Evolutionary conservation across 192 early-diverging fungal genomes (phyloP).

Genomic region (Backusella mclennaniae): DNA sequence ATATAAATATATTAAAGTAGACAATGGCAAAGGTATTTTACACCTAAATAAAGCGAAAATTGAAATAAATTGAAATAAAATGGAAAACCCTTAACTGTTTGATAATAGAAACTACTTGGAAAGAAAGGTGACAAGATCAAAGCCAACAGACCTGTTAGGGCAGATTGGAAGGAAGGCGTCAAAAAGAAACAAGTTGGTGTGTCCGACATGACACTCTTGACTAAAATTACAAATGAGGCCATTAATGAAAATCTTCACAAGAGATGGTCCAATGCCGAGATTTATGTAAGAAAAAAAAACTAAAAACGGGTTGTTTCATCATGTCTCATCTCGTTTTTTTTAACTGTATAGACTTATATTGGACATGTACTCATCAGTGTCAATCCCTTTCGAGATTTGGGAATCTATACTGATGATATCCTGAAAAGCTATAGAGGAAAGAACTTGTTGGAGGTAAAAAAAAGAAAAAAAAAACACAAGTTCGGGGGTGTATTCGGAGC

Average conservation of each 20-base stretch:
- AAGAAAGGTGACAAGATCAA: slow-evolving; percentile 37
- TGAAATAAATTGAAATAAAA: not conserved
- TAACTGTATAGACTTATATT: slow-evolving; percentile 81
- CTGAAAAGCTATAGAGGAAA: slow-evolving; percentile 85
- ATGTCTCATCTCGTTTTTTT: slow-evolving; percentile 13
- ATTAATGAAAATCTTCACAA: slow-evolving; percentile 94
- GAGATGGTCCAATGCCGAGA: slow-evolving; percentile 80
- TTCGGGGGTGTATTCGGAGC: not conserved
- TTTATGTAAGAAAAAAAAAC: slow-evolving; percentile 71
- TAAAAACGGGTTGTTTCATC: not conserved
- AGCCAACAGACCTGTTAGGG: slow-evolving; percentile 46
- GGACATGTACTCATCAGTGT: slow-evolving; percentile 87
- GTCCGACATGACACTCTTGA: slow-evolving; percentile 88
- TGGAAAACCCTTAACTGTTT: not conserved
- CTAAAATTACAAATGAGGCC: slow-evolving; percentile 92
- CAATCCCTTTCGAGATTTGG: slow-evolving; percentile 95
- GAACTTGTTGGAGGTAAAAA: slow-evolving; percentile 70
- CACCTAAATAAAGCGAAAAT: not conserved
- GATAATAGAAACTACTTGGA: slow-evolving; percentile 1
- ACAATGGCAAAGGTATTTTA: slow-evolving; percentile 13
- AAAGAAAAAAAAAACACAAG: not conserved
- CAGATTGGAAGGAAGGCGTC: slow-evolving; percentile 73
- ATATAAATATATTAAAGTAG: not conserved
- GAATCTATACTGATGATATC: slow-evolving; percentile 91
- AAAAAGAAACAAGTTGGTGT: slow-evolving; percentile 81